Conservation (phyloP, 1,139 yeast genomes). For the Yamadazyma spencermartinsiae region DNA sequence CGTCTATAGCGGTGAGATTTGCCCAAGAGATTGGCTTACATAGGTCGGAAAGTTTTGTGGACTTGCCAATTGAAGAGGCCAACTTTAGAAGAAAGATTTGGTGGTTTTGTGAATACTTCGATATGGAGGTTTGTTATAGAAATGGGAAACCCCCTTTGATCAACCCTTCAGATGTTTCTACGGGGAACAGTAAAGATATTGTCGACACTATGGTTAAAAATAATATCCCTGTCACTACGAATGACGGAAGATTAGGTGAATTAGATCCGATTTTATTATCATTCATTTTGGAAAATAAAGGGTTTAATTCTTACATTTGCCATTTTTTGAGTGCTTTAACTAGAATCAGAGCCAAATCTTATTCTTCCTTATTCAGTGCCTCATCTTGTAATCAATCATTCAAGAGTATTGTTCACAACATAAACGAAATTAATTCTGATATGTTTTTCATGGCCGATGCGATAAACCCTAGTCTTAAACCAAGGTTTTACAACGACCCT, state of each 20-base stretch:
- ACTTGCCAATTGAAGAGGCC: conserved; percentile 38
- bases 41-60: conserved; percentile 49
- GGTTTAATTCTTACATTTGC: conserved; percentile 9
- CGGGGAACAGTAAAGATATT: conserved; percentile 15
- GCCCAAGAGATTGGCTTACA: conserved; percentile 71
- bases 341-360: conserved; percentile 30
- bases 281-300: conserved; percentile 10
- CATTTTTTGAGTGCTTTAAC: conserved; percentile 18
- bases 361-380: conserved; percentile 30
- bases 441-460: conserved; percentile 19
- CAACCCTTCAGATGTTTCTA: conserved; percentile 49
- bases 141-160: conserved; percentile 63
- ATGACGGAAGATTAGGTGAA: conserved; percentile 1
- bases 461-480: conserved; percentile 20
- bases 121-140: conserved; percentile 55
- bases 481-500: conserved; percentile 28
- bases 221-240: not conserved
- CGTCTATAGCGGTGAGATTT: conserved; percentile 54
- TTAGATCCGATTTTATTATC: conserved; percentile 13
- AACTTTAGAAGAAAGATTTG: conserved; percentile 45
- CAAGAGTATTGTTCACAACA: conserved; percentile 17
- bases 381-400: conserved; percentile 21
- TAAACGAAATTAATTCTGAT: conserved; percentile 22
- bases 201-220: not conserved
- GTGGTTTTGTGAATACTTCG: conserved; percentile 57